phyloP scores from a whole-genome alignment of 495 filamentous ascomycete genomes.

The Hypoxylon perforatum region DNA sequence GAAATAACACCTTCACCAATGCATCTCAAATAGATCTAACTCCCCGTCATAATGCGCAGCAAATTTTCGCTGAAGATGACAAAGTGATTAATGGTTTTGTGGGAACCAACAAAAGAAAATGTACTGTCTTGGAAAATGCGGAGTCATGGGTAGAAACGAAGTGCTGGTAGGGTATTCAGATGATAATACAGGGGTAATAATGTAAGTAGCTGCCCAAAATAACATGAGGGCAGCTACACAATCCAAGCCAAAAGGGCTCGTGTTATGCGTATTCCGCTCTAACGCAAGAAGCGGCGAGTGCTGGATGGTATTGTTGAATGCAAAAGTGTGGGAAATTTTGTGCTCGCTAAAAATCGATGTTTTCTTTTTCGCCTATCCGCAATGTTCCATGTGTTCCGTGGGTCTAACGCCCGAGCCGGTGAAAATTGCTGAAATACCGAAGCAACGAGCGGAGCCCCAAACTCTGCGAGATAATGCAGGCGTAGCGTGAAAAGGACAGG shows the following conservation, averaged over 20 bases:
- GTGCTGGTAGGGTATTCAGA: slow-evolving; percentile 26
- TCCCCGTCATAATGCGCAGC: slow-evolving; percentile 14
- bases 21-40: slow-evolving; percentile 11
- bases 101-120: background rate
- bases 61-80: slow-evolving; percentile 8
- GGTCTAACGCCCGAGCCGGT: slow-evolving; percentile 3
- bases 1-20: slow-evolving; percentile 21
- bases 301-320: slow-evolving; percentile 19
- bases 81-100: background rate
- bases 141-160: slow-evolving; percentile 5
- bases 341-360: slow-evolving; percentile 12
- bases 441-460: slow-evolving; percentile 10
- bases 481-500: slow-evolving; percentile 1
- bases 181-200: slow-evolving; percentile 3
- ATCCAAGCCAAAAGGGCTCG: slow-evolving; percentile 7
- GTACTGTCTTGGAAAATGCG: background rate
- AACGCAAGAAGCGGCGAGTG: slow-evolving; percentile 1
- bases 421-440: slow-evolving; percentile 4
- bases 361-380: background rate
- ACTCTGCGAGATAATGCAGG: slow-evolving; percentile 35
- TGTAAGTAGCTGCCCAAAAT: slow-evolving; percentile 3
- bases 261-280: background rate
- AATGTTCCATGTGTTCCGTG: slow-evolving; percentile 24
- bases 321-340: slow-evolving; percentile 7
- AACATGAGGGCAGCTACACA: slow-evolving; percentile 7